These are phyloP conservation scores for Paracoccidioides brasiliensis DNA, from an alignment of 2,329 filamentous ascomycete species.

Conservation along the genomic window DNA sequence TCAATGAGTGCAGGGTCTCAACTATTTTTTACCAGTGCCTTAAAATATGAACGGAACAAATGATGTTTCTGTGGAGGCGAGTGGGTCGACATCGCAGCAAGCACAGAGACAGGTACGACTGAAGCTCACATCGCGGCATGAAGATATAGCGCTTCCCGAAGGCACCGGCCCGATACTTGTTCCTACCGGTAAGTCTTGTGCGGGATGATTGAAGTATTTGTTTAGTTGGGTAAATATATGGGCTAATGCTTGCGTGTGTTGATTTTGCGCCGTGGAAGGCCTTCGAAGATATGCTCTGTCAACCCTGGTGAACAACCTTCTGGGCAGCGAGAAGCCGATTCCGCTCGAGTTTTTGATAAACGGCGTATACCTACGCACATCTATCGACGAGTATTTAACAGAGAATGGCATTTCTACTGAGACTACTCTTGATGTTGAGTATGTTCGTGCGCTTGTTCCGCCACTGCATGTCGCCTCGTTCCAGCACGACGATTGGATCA, in stretches of 20 bases:
- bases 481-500: conserved; percentile 96
- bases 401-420: conserved; percentile 80
- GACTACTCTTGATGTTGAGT: conserved; percentile 76
- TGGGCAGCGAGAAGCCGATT: conserved; percentile 40
- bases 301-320: conserved; percentile 48
- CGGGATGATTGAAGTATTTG: not conserved
- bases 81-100: conserved; percentile 1
- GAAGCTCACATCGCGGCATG: conserved; percentile 40
- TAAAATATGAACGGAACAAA: conserved; percentile 12
- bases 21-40: not conserved
- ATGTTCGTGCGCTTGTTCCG: conserved; percentile 80
- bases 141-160: conserved; percentile 41
- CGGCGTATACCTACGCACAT: conserved; percentile 78
- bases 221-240: not conserved
- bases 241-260: conserved; percentile 8
- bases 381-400: conserved; percentile 79
- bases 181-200: conserved; percentile 37
- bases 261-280: conserved; percentile 22
- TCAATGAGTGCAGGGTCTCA: not conserved
- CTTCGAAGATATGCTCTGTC: conserved; percentile 48
- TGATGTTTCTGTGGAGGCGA: conserved; percentile 9
- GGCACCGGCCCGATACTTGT: conserved; percentile 45
- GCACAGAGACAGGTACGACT: conserved; percentile 40
- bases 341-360: conserved; percentile 86
- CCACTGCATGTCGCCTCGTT: conserved; percentile 84